Percentiles rank a stretch among this genome's conserved stretches.
Conservation (phyloP, 2,329 filamentous ascomycete genomes). For the Verticillium isaacii region DNA sequence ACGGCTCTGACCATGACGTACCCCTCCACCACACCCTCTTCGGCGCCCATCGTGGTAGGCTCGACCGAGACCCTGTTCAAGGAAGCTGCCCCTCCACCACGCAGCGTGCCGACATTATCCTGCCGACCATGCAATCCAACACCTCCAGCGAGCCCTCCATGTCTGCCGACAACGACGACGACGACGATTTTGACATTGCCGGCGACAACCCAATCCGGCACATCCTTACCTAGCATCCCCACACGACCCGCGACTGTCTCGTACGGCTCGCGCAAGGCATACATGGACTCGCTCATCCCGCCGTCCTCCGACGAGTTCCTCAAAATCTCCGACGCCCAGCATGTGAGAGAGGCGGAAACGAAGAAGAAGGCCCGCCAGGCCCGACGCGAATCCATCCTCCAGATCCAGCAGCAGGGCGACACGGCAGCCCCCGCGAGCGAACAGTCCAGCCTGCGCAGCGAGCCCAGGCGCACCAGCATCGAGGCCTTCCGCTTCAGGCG, state of each 20-base stretch:
- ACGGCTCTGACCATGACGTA: not conserved
- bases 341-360: conserved; percentile 37
- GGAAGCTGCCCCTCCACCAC: not conserved
- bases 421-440: conserved; percentile 8
- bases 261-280: conserved; percentile 28
- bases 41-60: not conserved
- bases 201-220: not conserved
- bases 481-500: conserved; percentile 24
- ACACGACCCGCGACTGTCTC: not conserved
- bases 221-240: conserved; percentile 1
- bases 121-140: not conserved
- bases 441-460: conserved; percentile 4
- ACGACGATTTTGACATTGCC: not conserved
- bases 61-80: not conserved
- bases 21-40: not conserved
- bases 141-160: not conserved
- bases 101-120: not conserved
- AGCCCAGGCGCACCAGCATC: conserved; percentile 3
- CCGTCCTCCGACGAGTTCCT: conserved; percentile 42
- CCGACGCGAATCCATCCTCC: conserved; percentile 26
- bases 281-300: conserved; percentile 45
- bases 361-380: conserved; percentile 34
- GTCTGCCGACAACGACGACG: not conserved
- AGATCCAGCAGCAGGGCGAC: conserved; percentile 17
- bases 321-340: conserved; percentile 44